Evolutionary conservation across 2,329 filamentous ascomycete species (phyloP), one percentile per base, ranked within the genome.

Genomic region (Colletotrichum sp.): DNA sequence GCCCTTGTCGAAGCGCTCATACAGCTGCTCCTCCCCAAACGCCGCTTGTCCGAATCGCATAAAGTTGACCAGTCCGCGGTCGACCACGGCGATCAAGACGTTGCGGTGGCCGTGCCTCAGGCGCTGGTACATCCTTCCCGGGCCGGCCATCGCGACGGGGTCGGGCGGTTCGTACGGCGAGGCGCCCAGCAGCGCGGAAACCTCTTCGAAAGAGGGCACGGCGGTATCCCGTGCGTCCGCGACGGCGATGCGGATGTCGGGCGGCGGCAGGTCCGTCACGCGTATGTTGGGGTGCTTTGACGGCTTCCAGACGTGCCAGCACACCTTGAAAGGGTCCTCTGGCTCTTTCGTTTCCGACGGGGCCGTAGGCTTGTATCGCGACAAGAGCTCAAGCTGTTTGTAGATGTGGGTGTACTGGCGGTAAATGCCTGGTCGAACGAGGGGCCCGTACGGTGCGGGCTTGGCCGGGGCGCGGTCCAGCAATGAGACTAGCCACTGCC

Each of bases 61-160:
- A 82, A 96, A 98, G 83, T 96, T 98, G 61, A 96, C 94, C 26
- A 98, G 89, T 0, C 97, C 97, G 77, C 95, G 91, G 82, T 98
- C 97, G 38, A 98, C 96, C 3, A 98, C 91, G 0, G 96, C 97
- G 28, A 99, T 83, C 38, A 98, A 88, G 36, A 97, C 94, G 83
- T 95, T 97, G 78, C 95, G 91, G 83, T 94, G 93, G 3, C 96
- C 97, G 80, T 98, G 93, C 84, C 96, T 96, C 77, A 98, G 86
- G 75, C 94, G 92, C 80, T 93, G 91, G 81, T 97, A 97, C 78
- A 96, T 84, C 82, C 82, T 87, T 80, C 81, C 91, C 82, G 84
- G 88, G 61, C 75, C 88, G 77, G 61, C 82, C 81, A 75, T 81
- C 58, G 79, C 78, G 30, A 36, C 48, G 77, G 78, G 73, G 48